A percentile compares a stretch with the other conserved stretches of the same genome.
Evolutionary conservation across 1,284 basidiomycete species (phyloP).

Genomic region (Ustilago trichophora): DNA sequence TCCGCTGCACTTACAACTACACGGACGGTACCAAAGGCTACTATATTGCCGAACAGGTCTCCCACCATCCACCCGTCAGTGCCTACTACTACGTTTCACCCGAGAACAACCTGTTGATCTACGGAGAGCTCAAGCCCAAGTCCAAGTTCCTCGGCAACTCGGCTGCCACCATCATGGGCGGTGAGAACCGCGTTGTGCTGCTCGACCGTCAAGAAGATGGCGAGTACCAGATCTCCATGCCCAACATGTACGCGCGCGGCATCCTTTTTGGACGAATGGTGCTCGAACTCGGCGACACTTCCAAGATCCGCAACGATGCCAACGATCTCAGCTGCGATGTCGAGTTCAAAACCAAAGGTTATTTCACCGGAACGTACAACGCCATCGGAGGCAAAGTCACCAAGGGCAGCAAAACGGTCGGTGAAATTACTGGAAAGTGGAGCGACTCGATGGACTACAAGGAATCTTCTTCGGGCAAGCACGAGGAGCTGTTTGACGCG

Average conservation of each 20-base stretch:
- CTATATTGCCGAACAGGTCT: conserved; percentile 93
- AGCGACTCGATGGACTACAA: conserved; percentile 89
- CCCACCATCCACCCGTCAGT: conserved; percentile 92
- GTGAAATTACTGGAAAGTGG: conserved; percentile 91
- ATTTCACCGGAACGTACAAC: conserved; percentile 97
- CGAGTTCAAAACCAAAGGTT: conserved; percentile 98
- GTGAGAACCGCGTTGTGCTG: conserved; percentile 74
- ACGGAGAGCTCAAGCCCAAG: conserved; percentile 94
- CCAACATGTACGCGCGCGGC: conserved; percentile 81
- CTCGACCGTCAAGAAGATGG: conserved; percentile 61
- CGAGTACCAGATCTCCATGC: conserved; percentile 64
- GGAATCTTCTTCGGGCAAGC: conserved; percentile 72
- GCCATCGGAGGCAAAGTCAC: conserved; percentile 83
- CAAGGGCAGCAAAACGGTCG: conserved; percentile 76
- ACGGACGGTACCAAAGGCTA: conserved; percentile 88
- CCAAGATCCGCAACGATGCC: conserved; percentile 83
- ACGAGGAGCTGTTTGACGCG: conserved; percentile 85
- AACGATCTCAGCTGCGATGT: conserved; percentile 81
- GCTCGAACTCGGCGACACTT: conserved; percentile 90
- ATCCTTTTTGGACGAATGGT: conserved; percentile 99
- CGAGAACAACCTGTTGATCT: conserved; percentile 79
- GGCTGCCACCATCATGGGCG: conserved; percentile 77
- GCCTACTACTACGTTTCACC: conserved; percentile 97
- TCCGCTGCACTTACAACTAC: conserved; percentile 94
- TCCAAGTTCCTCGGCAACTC: conserved; percentile 92